A percentile compares a stretch with the other conserved stretches of the same genome.
These are phyloP conservation scores for Sugiyamaella grinbergsii DNA, from an alignment of 1,139 yeast species.

Conservation along the genomic window DNA sequence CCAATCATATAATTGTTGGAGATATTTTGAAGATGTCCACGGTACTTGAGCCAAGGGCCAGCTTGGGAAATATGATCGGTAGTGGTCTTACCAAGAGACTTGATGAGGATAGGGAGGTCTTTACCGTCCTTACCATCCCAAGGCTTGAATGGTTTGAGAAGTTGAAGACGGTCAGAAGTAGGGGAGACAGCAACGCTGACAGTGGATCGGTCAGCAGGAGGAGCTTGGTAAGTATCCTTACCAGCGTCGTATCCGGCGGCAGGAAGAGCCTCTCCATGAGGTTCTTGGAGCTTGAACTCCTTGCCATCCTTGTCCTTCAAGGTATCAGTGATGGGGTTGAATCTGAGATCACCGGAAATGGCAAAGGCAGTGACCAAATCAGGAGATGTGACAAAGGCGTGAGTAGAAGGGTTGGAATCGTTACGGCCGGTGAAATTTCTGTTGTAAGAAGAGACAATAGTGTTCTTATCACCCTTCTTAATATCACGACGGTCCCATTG, in stretches of 20 bases:
- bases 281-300: slow-evolving; percentile 90
- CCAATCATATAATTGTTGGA: slow-evolving; percentile 99
- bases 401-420: slow-evolving; percentile 98
- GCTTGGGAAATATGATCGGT: slow-evolving; percentile 99
- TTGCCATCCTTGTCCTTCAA: slow-evolving; percentile 93
- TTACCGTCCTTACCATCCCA: slow-evolving; percentile 97
- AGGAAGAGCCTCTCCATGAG: slow-evolving; percentile 93
- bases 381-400: slow-evolving; percentile 98
- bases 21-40: slow-evolving; percentile 99
- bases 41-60: slow-evolving; percentile 99
- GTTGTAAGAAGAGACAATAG: slow-evolving; percentile 98
- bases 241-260: slow-evolving; percentile 90
- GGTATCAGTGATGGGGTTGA: slow-evolving; percentile 96
- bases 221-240: slow-evolving; percentile 96
- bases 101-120: slow-evolving; percentile 89
- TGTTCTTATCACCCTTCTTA: slow-evolving; percentile 97
- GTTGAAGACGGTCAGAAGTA: slow-evolving; percentile 84
- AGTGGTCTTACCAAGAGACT: slow-evolving; percentile 97
- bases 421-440: slow-evolving; percentile 99
- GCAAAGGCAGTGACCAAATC: slow-evolving; percentile 97
- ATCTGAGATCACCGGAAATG: slow-evolving; percentile 95
- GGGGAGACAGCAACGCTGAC: slow-evolving; percentile 81
- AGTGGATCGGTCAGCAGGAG: slow-evolving; percentile 81
- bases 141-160: slow-evolving; percentile 84
- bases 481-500: slow-evolving; percentile 99